phyloP scores from a whole-genome alignment of 495 filamentous ascomycete genomes.

The Cercophora sp. region DNA sequence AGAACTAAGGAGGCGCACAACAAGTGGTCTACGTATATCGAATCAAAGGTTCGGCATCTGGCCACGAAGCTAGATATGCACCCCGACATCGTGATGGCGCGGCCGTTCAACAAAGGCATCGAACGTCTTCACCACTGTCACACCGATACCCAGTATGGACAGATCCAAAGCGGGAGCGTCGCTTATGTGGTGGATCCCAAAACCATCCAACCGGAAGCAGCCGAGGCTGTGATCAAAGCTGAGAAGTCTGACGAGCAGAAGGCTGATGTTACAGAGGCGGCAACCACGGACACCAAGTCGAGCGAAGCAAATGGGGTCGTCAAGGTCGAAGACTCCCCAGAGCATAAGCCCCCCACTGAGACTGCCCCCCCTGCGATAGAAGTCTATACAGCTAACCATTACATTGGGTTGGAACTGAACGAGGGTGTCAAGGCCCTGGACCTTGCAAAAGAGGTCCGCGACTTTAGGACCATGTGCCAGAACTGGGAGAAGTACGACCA shows the following conservation, averaged over 20 bases:
- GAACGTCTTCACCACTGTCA: constrained; percentile 72
- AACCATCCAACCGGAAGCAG: constrained; percentile 57
- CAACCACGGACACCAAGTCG: no score
- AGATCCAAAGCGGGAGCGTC: constrained; percentile 66
- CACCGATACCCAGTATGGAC: constrained; percentile 63
- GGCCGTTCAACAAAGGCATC: constrained; percentile 91
- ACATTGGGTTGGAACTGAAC: constrained; percentile 31
- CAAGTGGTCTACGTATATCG: constrained; percentile 84
- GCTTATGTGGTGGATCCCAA: constrained; percentile 58
- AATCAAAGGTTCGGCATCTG: constrained; percentile 84
- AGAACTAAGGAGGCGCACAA: constrained; percentile 79
- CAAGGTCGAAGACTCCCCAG: constrained; percentile 24
- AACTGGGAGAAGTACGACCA: constrained; percentile 61
- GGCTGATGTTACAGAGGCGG: no score
- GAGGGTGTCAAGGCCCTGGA: constrained; percentile 56
- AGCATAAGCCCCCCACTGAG: constrained; percentile 14
- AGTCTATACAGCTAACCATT: constrained; percentile 33
- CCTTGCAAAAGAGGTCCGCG: constrained; percentile 66
- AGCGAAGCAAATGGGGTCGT: constrained; percentile 9
- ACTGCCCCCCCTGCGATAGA: constrained; percentile 13
- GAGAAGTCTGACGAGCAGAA: no score
- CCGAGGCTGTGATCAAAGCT: constrained; percentile 37
- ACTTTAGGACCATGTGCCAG: constrained; percentile 69
- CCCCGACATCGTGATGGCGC: constrained; percentile 71
- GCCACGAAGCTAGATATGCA: constrained; percentile 75